These are phyloP conservation scores for Elaeis oleifera DNA, from an alignment of 202 grass and related monocot species.

Conservation along the genomic window DNA sequence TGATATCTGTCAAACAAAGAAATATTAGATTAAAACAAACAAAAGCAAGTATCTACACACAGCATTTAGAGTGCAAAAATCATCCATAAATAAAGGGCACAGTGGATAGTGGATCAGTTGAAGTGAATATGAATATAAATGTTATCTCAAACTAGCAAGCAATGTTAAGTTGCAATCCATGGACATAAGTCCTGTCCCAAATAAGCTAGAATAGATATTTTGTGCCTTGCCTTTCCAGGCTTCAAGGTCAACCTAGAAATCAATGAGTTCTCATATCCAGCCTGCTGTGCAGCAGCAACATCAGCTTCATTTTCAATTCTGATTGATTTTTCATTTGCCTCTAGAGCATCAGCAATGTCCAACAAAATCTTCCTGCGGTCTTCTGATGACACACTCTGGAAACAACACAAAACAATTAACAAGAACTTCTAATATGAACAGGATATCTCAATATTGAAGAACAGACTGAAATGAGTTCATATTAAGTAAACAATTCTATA, in stretches of 20 bases:
- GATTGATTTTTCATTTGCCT: slow-evolving; percentile 61
- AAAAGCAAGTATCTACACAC: neutral
- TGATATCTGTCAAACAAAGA: slow-evolving; percentile 51
- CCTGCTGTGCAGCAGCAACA: slow-evolving; percentile 52
- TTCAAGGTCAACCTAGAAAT: slow-evolving; percentile 79
- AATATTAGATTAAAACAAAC: slow-evolving; percentile 6
- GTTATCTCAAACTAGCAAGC: neutral
- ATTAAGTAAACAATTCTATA: too few relatives aligned
- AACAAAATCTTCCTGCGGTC: slow-evolving; percentile 73
- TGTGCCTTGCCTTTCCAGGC: slow-evolving; percentile 50
- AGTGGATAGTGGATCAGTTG: too few relatives aligned
- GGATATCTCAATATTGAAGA: too few relatives aligned
- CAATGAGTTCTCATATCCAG: slow-evolving; percentile 72
- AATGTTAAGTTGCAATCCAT: neutral
- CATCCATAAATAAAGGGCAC: neutral
- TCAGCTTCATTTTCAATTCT: slow-evolving; percentile 83
- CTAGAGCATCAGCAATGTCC: slow-evolving; percentile 79
- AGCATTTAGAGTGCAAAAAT: neutral
- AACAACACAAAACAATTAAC: slow-evolving; percentile 10
- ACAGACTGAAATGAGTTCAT: too few relatives aligned
- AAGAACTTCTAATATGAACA: too few relatives aligned
- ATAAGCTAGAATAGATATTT: slow-evolving; percentile 4
- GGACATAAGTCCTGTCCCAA: neutral
- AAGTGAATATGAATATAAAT: too few relatives aligned
- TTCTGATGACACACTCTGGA: slow-evolving; percentile 75